Evolutionary conservation across 2,329 filamentous ascomycete genomes (phyloP).

Genomic region (Ascomycota sp.): DNA sequence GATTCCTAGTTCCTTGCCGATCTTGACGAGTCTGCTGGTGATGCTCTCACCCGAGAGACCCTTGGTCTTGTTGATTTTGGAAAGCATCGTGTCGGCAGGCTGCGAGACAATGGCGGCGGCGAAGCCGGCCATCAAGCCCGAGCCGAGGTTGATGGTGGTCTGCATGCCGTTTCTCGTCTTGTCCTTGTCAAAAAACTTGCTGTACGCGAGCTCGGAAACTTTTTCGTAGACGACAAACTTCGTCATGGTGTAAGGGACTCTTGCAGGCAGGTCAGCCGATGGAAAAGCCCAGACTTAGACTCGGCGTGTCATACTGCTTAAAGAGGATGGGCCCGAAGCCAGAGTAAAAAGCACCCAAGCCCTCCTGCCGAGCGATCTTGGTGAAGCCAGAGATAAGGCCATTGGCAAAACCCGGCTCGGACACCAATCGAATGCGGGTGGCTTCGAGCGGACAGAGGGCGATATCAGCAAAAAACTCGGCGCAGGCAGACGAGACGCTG

Average conservation of each 20-base stretch:
- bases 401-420: constrained; percentile 65
- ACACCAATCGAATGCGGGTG: constrained; percentile 83
- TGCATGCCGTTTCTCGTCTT: constrained; percentile 48
- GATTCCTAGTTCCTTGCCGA: constrained; percentile 67
- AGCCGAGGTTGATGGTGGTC: constrained; percentile 60
- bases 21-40: constrained; percentile 65
- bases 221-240: constrained; percentile 93
- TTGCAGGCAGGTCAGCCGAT: constrained; percentile 10
- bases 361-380: constrained; percentile 71
- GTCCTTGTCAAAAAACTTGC: constrained; percentile 46
- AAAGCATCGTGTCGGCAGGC: constrained; percentile 83
- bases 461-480: constrained; percentile 55
- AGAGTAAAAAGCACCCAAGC: constrained; percentile 72
- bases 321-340: constrained; percentile 77
- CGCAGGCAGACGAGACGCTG: constrained; percentile 45
- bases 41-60: constrained; percentile 73
- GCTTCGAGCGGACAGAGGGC: constrained; percentile 83
- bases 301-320: constrained; percentile 17
- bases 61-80: constrained; percentile 92
- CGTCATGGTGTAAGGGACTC: constrained; percentile 83
- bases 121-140: constrained; percentile 41
- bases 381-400: constrained; percentile 60
- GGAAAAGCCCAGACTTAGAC: background rate
- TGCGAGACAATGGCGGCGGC: constrained; percentile 74
- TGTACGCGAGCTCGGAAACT: constrained; percentile 56